Conservation (phyloP, 1,139 yeast species). For the Suhomyces panamericanus region DNA sequence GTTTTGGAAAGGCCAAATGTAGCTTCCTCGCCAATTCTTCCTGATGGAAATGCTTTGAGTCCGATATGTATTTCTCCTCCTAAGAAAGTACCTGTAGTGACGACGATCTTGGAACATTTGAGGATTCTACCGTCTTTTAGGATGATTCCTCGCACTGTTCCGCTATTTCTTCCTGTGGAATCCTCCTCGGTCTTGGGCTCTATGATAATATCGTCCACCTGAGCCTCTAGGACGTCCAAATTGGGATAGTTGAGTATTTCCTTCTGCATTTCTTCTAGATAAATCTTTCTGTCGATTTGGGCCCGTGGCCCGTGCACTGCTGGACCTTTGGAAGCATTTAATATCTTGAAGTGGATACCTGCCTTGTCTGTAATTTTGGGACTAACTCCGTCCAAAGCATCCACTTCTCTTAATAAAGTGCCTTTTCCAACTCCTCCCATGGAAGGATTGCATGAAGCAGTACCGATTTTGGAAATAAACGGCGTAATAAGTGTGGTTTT, state of each 20-base stretch:
- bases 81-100: constrained; percentile 94
- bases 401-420: constrained; percentile 85
- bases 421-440: constrained; percentile 99
- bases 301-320: constrained; percentile 99
- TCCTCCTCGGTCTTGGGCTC: constrained; percentile 38
- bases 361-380: constrained; percentile 84
- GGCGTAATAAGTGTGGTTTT: constrained; percentile 80
- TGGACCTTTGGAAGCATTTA: constrained; percentile 88
- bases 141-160: constrained; percentile 66
- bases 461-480: constrained; percentile 70
- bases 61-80: constrained; percentile 97
- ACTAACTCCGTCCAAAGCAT: constrained; percentile 93
- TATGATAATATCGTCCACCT: constrained; percentile 82
- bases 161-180: constrained; percentile 37
- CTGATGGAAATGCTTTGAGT: constrained; percentile 74
- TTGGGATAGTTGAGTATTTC: constrained; percentile 61
- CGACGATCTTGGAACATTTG: constrained; percentile 66
- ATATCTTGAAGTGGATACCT: constrained; percentile 86
- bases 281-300: constrained; percentile 85
- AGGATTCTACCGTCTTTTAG: constrained; percentile 66
- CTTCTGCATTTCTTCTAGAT: constrained; percentile 76
- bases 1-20: constrained; percentile 88
- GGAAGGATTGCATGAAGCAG: constrained; percentile 95
- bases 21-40: constrained; percentile 90
- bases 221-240: constrained; percentile 64